These are phyloP conservation scores for Primulina huaijiensis DNA, from an alignment of 257 asterid genomes.

Conservation along the genomic window DNA sequence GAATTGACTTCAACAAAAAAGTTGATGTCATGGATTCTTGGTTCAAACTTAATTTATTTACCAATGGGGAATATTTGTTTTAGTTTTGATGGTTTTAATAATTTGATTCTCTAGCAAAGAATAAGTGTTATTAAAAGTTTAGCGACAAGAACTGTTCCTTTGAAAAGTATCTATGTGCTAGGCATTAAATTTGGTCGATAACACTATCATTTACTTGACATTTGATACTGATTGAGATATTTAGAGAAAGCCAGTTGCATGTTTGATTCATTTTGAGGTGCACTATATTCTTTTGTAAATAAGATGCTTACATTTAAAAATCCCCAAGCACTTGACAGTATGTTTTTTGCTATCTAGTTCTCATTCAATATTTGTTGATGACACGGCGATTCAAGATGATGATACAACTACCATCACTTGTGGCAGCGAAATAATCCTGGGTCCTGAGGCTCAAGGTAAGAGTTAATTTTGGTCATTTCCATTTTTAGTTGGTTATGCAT, in stretches of 20 bases:
- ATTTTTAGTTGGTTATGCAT: conserved; percentile 8
- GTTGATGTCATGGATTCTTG: not conserved
- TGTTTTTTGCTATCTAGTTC: conserved; percentile 39
- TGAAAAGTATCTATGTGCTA: not conserved
- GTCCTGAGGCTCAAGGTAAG: conserved; percentile 61
- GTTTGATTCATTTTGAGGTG: not conserved
- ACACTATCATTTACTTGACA: not conserved
- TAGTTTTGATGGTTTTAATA: not conserved
- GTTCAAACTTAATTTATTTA: not conserved
- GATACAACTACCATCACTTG: conserved; percentile 56
- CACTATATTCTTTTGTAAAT: not conserved
- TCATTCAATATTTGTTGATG: conserved; percentile 61
- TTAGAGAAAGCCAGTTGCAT: not conserved
- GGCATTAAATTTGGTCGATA: not conserved
- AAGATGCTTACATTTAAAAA: not conserved
- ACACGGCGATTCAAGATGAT: conserved; percentile 51
- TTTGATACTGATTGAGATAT: not conserved
- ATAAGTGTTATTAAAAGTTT: not conserved
- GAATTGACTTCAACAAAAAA: not conserved
- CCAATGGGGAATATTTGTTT: not conserved
- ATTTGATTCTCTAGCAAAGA: not conserved
- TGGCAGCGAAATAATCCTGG: conserved; percentile 81
- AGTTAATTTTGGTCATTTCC: not conserved
- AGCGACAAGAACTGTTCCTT: not conserved
- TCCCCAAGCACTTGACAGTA: conserved; percentile 27